A percentile compares a stretch with the other conserved stretches of the same genome.
Conservation (phyloP, 2,329 filamentous ascomycete species). For the Colletotrichum melonis region DNA sequence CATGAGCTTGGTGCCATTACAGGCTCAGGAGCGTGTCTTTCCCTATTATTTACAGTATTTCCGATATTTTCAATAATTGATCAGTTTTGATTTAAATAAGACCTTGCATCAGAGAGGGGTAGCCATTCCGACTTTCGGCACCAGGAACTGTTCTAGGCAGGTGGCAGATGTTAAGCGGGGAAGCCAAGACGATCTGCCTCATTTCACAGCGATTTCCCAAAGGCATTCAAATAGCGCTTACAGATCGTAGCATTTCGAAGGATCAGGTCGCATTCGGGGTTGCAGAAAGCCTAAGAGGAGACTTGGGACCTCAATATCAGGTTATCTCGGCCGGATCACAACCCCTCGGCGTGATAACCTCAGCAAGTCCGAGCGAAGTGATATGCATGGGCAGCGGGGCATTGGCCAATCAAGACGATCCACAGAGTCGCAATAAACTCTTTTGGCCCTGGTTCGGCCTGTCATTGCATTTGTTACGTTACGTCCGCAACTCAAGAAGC, state of each 20-base stretch:
- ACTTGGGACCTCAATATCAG: not conserved
- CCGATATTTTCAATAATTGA: too few relatives aligned
- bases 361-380: not conserved
- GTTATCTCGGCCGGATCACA: not conserved
- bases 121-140: not conserved
- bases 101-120: not conserved
- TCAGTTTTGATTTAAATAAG: too few relatives aligned
- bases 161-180: conserved; percentile 2
- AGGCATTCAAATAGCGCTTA: not conserved
- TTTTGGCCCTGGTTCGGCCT: not conserved
- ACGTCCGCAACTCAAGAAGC: not conserved
- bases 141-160: not conserved
- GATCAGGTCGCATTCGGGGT: not conserved
- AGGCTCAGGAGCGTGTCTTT: too few relatives aligned
- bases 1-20: too few relatives aligned
- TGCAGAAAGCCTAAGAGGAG: not conserved
- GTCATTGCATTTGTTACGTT: conserved; percentile 4
- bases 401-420: not conserved
- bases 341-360: not conserved
- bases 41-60: too few relatives aligned
- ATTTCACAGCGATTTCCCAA: not conserved
- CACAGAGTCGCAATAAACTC: not conserved
- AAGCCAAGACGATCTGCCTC: conserved; percentile 1
- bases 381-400: not conserved
- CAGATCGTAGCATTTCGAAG: not conserved